These are phyloP conservation scores for Penicillium sumatraense DNA, from an alignment of 2,329 filamentous ascomycete species.

Conservation along the genomic window DNA sequence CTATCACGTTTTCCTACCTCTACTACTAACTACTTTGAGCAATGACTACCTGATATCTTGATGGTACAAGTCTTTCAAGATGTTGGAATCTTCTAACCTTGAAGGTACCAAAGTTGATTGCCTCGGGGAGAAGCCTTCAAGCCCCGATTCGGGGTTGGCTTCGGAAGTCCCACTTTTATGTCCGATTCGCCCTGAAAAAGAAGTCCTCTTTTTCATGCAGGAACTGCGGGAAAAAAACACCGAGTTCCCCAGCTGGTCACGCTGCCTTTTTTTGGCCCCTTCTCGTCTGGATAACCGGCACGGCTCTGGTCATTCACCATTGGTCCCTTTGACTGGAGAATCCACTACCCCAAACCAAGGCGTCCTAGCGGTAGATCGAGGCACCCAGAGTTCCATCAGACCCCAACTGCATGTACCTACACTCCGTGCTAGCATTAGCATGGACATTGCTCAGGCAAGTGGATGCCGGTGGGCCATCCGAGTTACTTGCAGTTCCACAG, in stretches of 20 bases:
- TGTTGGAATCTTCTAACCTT: no score
- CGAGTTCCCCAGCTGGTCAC: neutral
- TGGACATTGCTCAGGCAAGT: conserved; percentile 11
- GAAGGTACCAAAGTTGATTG: neutral
- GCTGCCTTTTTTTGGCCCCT: conserved; percentile 7
- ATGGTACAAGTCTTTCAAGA: neutral
- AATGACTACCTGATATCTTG: no score
- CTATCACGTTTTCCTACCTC: no score
- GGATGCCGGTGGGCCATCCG: conserved; percentile 22
- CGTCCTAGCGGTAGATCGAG: no score
- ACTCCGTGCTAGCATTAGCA: no score
- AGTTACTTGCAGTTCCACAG: conserved; percentile 1
- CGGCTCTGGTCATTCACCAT: conserved; percentile 6
- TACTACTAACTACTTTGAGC: neutral
- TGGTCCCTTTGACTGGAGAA: conserved; percentile 10
- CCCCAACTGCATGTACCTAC: no score
- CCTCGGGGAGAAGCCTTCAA: conserved; percentile 4
- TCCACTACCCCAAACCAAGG: neutral
- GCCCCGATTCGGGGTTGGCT: no score
- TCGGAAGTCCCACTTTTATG: conserved; percentile 18
- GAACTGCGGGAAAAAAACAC: neutral
- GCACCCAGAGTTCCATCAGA: no score
- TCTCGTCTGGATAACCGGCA: conserved; percentile 23
- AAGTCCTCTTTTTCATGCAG: neutral
- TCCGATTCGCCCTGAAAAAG: neutral